Conservation (phyloP, 2,329 filamentous ascomycete species). For the Beauveria pseudobassiana region DNA sequence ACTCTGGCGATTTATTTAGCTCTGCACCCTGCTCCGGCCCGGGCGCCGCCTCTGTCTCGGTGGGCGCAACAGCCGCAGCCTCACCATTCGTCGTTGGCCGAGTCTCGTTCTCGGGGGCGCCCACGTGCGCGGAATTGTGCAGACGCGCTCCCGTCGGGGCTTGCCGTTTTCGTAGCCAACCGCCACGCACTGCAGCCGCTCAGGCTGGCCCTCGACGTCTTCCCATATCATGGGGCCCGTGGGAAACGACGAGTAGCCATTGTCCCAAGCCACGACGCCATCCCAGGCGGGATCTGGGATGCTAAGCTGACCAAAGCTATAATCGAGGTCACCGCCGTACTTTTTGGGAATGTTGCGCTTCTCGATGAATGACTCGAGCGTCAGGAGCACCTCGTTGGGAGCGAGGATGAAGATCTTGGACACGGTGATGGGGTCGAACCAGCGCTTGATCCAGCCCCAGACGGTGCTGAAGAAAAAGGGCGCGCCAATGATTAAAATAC, state of each 20-base stretch:
- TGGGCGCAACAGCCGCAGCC: background rate
- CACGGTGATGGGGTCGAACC: constrained; percentile 89
- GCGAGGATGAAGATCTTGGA: constrained; percentile 93
- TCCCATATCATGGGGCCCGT: constrained; percentile 51
- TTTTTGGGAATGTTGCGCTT: constrained; percentile 75
- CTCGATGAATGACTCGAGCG: constrained; percentile 76
- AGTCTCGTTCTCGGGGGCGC: constrained; percentile 16
- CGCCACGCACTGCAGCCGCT: constrained; percentile 43
- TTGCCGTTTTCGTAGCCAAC: constrained; percentile 41
- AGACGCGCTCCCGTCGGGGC: constrained; percentile 39
- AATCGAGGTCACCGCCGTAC: constrained; percentile 84
- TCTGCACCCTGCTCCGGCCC: background rate
- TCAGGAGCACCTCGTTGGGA: constrained; percentile 63
- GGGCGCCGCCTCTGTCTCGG: background rate
- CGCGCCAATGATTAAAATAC: constrained; percentile 70
- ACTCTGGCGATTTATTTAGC: constrained; percentile 16
- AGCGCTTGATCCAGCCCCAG: constrained; percentile 91
- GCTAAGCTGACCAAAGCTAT: constrained; percentile 68
- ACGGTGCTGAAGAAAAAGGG: constrained; percentile 87
- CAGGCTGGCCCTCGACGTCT: constrained; percentile 34
- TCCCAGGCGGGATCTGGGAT: constrained; percentile 58
- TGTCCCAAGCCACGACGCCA: constrained; percentile 43
- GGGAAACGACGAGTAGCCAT: constrained; percentile 45
- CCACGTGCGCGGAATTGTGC: constrained; percentile 41
- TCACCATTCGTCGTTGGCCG: constrained; percentile 9